phyloP scores from a whole-genome alignment of 2,329 filamentous ascomycete genomes.

The Aspergillus calidoustus region DNA sequence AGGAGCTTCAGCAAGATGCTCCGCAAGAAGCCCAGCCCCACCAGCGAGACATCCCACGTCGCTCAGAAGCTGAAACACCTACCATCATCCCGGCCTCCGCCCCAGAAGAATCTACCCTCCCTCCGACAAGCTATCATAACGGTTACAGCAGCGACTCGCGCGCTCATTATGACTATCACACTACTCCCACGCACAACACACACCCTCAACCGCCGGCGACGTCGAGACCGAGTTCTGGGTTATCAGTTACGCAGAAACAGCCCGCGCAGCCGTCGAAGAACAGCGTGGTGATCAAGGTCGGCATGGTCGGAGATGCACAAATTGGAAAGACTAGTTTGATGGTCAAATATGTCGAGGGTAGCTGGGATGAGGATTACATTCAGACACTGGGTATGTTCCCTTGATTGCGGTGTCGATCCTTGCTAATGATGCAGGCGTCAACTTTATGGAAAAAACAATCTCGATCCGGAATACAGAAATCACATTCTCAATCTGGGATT shows the following conservation, averaged over 20 bases:
- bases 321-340: slow-evolving; percentile 99
- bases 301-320: slow-evolving; percentile 98
- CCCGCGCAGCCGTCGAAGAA: slow-evolving; percentile 50
- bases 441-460: slow-evolving; percentile 99
- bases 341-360: slow-evolving; percentile 99
- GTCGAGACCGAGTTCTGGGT: slow-evolving; percentile 55
- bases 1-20: neutral
- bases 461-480: slow-evolving; percentile 99
- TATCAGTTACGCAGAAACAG: slow-evolving; percentile 54
- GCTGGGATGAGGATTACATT: slow-evolving; percentile 99
- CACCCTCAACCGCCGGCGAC: slow-evolving; percentile 44
- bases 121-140: slow-evolving; percentile 29
- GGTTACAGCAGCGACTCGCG: slow-evolving; percentile 51
- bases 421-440: slow-evolving; percentile 67
- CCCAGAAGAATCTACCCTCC: slow-evolving; percentile 42
- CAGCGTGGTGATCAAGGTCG: slow-evolving; percentile 96
- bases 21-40: neutral
- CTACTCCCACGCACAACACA: slow-evolving; percentile 41
- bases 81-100: slow-evolving; percentile 37
- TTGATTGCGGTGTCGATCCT: slow-evolving; percentile 4
- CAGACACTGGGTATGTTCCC: slow-evolving; percentile 75
- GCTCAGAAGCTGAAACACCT: slow-evolving; percentile 28
- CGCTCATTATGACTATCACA: slow-evolving; percentile 51
- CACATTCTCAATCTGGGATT: slow-evolving; percentile 98
- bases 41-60: neutral